Evolutionary conservation across 2,329 filamentous ascomycete species (phyloP).

Genomic region (Periglandula ipomoeae): DNA sequence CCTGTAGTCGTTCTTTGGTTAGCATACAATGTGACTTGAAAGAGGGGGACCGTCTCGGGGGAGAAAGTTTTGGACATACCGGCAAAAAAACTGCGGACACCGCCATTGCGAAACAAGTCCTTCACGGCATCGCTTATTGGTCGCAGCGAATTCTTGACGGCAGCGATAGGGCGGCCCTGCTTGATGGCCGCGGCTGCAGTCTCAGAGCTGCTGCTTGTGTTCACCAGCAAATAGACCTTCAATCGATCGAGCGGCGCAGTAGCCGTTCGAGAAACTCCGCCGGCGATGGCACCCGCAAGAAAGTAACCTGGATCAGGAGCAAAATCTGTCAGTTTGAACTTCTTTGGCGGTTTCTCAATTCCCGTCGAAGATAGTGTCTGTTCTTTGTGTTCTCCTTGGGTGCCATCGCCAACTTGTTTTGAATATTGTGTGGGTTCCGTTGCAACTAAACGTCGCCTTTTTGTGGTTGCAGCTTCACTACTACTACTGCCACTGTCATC

Average conservation of each 20-base stretch:
- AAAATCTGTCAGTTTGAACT: conserved; percentile 53
- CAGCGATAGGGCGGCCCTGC: conserved; percentile 56
- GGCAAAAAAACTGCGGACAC: conserved; percentile 82
- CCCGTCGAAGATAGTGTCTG: conserved; percentile 24
- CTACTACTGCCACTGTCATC: conserved; percentile 13
- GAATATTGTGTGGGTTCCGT: conserved; percentile 13
- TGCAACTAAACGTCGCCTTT: conserved; percentile 15
- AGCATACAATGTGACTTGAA: background rate
- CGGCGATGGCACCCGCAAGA: conserved; percentile 86
- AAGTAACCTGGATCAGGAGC: conserved; percentile 94
- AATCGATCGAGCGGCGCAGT: conserved; percentile 94
- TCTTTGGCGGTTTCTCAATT: conserved; percentile 26
- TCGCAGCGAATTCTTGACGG: conserved; percentile 54
- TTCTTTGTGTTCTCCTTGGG: conserved; percentile 17
- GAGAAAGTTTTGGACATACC: conserved; percentile 45
- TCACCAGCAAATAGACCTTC: conserved; percentile 95
- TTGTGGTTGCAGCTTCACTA: conserved; percentile 16
- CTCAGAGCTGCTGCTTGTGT: conserved; percentile 48
- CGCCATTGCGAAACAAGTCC: conserved; percentile 78
- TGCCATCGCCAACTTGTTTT: conserved; percentile 26
- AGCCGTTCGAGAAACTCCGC: conserved; percentile 87
- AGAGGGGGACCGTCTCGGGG: background rate
- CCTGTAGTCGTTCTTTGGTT: conserved; percentile 39
- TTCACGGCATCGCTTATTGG: conserved; percentile 66
- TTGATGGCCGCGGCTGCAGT: conserved; percentile 58